Percentiles rank a stretch among this genome's conserved stretches.
These are phyloP conservation scores for Aspergillus spinulosporus DNA, from an alignment of 2,329 filamentous ascomycete genomes.

Conservation along the genomic window DNA sequence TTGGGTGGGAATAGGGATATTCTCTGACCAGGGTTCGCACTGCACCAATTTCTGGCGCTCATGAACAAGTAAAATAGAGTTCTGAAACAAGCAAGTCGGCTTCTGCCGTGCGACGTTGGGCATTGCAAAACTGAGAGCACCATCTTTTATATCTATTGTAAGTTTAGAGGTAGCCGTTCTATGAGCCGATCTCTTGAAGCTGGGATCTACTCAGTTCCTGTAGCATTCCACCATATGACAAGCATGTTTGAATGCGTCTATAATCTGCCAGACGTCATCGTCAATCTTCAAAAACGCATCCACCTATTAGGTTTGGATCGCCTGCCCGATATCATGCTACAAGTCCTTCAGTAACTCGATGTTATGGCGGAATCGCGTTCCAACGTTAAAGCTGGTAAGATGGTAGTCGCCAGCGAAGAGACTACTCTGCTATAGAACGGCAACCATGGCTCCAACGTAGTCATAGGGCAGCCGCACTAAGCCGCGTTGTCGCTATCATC, in stretches of 20 bases:
- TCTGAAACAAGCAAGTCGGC: background rate
- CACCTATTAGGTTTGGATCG: background rate
- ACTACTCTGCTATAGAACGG: slow-evolving; percentile 21
- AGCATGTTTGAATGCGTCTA: slow-evolving; percentile 20
- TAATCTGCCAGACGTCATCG: background rate
- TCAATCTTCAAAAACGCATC: background rate
- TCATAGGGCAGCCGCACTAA: slow-evolving; percentile 20
- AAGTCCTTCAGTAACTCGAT: slow-evolving; percentile 19
- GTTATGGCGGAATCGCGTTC: slow-evolving; percentile 21
- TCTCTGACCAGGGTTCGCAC: background rate
- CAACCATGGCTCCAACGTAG: slow-evolving; percentile 15
- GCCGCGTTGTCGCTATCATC: slow-evolving; percentile 13
- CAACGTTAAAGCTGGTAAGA: slow-evolving; percentile 11
- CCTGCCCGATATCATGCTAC: slow-evolving; percentile 17
- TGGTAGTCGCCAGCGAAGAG: slow-evolving; percentile 15
- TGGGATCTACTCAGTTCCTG: slow-evolving; percentile 4
- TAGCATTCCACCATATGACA: slow-evolving; percentile 17
- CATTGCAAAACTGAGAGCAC: background rate
- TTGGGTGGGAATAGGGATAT: background rate
- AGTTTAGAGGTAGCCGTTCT: background rate
- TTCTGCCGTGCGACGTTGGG: background rate
- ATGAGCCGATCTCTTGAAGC: background rate
- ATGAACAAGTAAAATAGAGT: background rate
- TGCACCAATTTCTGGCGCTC: background rate
- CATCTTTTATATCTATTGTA: background rate